Evolutionary conservation across 345 rosid genomes (phyloP), one percentile per base, ranked within the genome.

Genomic region (Salix koriyanagi): DNA sequence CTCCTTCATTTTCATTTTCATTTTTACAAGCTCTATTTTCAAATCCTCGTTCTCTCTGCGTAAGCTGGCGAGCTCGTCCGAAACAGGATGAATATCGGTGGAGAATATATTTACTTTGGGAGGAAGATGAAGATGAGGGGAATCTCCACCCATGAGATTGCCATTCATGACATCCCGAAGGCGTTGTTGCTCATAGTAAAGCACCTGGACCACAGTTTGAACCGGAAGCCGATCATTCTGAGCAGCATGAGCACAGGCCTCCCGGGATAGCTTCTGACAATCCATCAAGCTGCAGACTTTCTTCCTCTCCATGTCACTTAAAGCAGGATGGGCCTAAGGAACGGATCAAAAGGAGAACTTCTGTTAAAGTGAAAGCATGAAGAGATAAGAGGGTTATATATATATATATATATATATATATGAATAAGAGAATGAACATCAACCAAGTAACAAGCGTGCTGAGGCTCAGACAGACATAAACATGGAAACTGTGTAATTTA

Each of bases 191-290:
- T 95, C 97, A 58, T 91, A 83, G 86, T 91, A 91, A 70, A 93
- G 99, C 36, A 95, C 99, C 80, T 93, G 98, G 76, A 95, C 99
- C 48, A 93, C 93, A 1, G 97, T 93, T 39, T 95, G 98, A 69
- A 91, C 96, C 0, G 97, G 98, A 39, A 95, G 96, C 78, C 96
- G 85, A 73, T 93, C 93, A 14, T 95, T 95, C 69, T 90, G 94
- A 32, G 99, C 96, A 9, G 97, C 99, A 23, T 95, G 99, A 19
- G 99, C 99, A 70, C 98, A 93, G 3, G 97, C 98, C 81, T 91
- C 97, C 60, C 99, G 61, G 0, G 99, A 91, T 54, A 93, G 96
- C 69, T 93, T 95, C 84, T 95, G 98, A 58, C 98, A 95, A 79
- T 95, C 97, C 99, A 95, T 93, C 76, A 90, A 58, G 76, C 97